Evolutionary conservation across 306 rosid species (phyloP), one percentile per base, ranked within the genome.

Genomic region (Phaseolus lunatus): DNA sequence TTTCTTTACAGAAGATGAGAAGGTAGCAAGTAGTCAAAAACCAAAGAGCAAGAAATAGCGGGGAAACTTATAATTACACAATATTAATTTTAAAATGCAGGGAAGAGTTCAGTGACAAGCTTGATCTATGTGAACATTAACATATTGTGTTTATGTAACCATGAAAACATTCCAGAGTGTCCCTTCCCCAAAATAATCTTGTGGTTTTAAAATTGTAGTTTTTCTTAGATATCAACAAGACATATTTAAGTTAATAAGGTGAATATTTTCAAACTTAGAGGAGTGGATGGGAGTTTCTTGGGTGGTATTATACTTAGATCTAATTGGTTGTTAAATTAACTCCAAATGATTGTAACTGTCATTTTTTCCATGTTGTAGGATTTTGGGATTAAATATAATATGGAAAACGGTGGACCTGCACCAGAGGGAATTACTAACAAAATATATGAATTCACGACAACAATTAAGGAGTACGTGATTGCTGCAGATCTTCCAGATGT

Each of bases 401-500:
- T 96, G 99, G 99, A 86, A 85, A 96, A 96, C 75, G 99, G 99
- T 73, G 99, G 99, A 71, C 99, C 99, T 67, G 97, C 99, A 78
- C 99, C 98, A 0, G 99, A 96, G 88, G 90, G 90, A n/a, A 84
- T 92, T 77, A 96, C 99, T 54, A 67, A 96, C 78, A 88, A 89
- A 86, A 96, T 96, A 72, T 96, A 89, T 43, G 94, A 92, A 81
- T 77, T 85, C 86, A 96, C 99, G 5, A 91, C 84, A 76, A 90
- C 92, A 70, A 92, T 96, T 71, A 89, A 83, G 85, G 99, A 96
- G 82, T 92, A 91, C 85, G 81, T 96, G 10, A 89, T 81, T 75
- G 87, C 97, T 9, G 85, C 75, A 82, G 98, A 96, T 73, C 89
- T 96, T 26, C 98, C 98, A 64, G 88, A 92, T 76, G 99, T 96